Base-by-base conservation (phyloP, 2,329 filamentous ascomycete species). In the Diaporthe ampelina region DNA sequence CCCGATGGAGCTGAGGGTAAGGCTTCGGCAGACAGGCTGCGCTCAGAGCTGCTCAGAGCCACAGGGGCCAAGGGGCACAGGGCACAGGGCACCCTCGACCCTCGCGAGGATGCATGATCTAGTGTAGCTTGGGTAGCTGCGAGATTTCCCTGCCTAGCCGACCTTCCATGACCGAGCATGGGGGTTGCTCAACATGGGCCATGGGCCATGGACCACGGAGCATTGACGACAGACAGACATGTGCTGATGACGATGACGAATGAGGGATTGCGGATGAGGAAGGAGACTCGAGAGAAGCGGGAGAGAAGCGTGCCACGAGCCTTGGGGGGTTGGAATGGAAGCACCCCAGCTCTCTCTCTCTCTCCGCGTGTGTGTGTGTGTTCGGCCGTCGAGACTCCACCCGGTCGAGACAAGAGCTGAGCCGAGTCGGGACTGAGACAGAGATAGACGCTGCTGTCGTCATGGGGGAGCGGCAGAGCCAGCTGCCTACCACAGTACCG, bases 371-470 rank as follows among this genome's bases (percentile, higher is more conserved):
- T 37, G 35, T 37, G 37, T 13, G 9, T 32, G 37, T 37, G 3
- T 50, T 32, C n/a, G 26, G 26, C 43, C 45, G 43, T 67, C 48
- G 45, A 26, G 19, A 48, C 40, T 63, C 59, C 21, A 17, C 63
- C 63, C n/a, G 45, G 59, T 21, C 69, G 19, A 48, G 21, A 11
- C 37, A 48, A 61, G 59, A 61, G 32, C 52, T 45, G 71, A 56
- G 52, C 32, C 29, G 56, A 48, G 59, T 63, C 59, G 58, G 37
- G 37, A 29, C 40, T 71, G 73, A 74, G 73, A 74, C 73, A 69
- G 35, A 45, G 69, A 43, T 43, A 50, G 59, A 71, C 61, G 68
- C n/a, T 45, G 59, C 45, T 26, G 45, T 65, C 45, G 48, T 54
- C 72, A 59, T 71, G 72, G 29, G 40, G 26, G 54, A 57, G 29